Base-by-base conservation (phyloP, 257 asterid species). In the Misopates orontium region DNA sequence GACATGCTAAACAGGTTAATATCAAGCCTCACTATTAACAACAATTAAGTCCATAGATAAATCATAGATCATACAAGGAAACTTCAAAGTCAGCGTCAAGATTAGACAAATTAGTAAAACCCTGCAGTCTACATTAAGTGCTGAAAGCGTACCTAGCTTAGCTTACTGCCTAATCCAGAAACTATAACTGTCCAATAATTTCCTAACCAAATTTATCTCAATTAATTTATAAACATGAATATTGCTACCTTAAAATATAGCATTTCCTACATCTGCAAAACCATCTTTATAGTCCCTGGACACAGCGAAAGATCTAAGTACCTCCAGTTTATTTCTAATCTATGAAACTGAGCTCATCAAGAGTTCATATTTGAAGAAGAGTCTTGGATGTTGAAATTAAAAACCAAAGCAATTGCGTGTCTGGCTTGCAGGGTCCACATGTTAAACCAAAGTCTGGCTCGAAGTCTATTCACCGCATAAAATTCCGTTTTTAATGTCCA, bases 21-120 rank as follows among this genome's bases (percentile, higher is more conserved):
- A 36, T 4, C 10, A 36, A 36, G 42, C 42, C 10, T 28, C 36
- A 36, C 8, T 36, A 9, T 28, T 36, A 36, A 8, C 42, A 36
- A 36, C 42, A 36, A 4, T 36, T 1, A 36, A 1, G 42, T 36
- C 8, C 42, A 36, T 7, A 36, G 11, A 36, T 28, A 36, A 36
- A 36, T 8, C 8, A 36, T 40, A n/a, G 48, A 62, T 36, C 13
- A 15, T 44, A 54, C 14, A 62, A 61, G 8, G 5, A 18, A 20
- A 20, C 36, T 60, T 52, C 21, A 57, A 42, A 56, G 22, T 60
- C 28, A 58, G 56, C 57, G 60, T 41, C 60, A 60, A 39, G 69
- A 52, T 24, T 41, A 10, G 13, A 28, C 6, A 28, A 36, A 5
- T 1, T 36, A 5, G 42, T 36, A 49, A 59, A 19, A 21, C 16